Base-by-base conservation (phyloP, 1,284 basidiomycete genomes). In the Testicularia cyperi region DNA sequence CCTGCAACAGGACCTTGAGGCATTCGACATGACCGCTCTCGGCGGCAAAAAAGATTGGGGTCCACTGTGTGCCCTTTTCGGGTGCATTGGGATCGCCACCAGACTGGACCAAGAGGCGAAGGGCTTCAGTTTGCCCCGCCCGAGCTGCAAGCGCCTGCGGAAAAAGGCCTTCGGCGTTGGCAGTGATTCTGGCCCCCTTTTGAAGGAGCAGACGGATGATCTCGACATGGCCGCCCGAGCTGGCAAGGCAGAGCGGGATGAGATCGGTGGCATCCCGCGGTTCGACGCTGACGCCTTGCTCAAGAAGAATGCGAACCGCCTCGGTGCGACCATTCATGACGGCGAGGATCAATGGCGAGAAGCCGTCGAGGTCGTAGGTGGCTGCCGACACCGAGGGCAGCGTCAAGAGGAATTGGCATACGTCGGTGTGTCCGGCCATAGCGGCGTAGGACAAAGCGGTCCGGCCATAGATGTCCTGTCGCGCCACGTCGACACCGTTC, bases 111-210 rank as follows among this genome's bases (percentile, higher is more conserved):
- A 99, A 84, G 8, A 94, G 78, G 44, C 80, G 82, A 70, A 92
- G 90, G 19, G 95, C 85, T 20, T 86, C 84, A 5, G 83, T 83
- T 70, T 96, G 92, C 1, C 95, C 95, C 70, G 92, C 88, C 47
- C 89, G 85, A n/a, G 92, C 92, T 18, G 95, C 95, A n/a, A 98
- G 84, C 78, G 98, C 94, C 70, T 95, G 89, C 0, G 95, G 92
- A 73, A 88, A 94, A 72, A 97, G 87, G 14, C 95, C 95, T 62
- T 94, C 96, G 38, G 86, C 89, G 74, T 97, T 97, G 4, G 91
- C 83, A 19, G 88, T 72, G 57, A 88, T 87, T 40, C 82, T 83
- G 5, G 90, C 91, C 16, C 87, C 87, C 37, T 87, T 83, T 63
- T 86, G 79, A 14, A 92, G 82, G 6, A 99, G 80, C 2, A 94